Base-by-base conservation (phyloP, 2,329 filamentous ascomycete genomes). In the Fusarium subtropicale region DNA sequence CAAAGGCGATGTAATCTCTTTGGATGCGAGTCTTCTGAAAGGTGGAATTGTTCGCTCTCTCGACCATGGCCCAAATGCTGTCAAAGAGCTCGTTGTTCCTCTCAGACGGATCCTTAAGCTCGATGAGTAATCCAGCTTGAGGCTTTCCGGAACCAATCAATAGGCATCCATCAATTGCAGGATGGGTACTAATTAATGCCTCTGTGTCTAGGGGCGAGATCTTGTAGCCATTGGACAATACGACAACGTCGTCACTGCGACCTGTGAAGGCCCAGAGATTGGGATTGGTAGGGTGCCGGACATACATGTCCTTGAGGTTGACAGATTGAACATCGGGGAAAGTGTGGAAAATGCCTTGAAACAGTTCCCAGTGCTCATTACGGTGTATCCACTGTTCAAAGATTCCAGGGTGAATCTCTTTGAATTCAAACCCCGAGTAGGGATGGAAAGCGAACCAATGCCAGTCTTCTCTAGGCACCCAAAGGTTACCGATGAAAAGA, bases 391-490 rank as follows among this genome's bases (percentile, higher is more conserved):
- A 79, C 20, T 79, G 77, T 39, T 79, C 77, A 12, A 71, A 79
- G 0, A 72, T 65, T 10, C 70, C 76, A 1, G 70, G 54, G 9
- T 79, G 75, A 0, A 79, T 39, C 52, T 78, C 71, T 31, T 71
- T 77, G 44, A 79, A 79, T 54, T 79, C 77, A 15, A 79, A 79
- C 3, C 77, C 77, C 1, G 77, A 78, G 45, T 72, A 77, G 0
- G 77, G 77, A 39, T 79, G 77, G 26, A 79, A 79, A 42, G 68
- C 60, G 41, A 79, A 78, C 71, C 74, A 79, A 31, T 68, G 70
- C 77, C 77, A 79, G 18, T 77, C 75, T 20, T 77, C 71, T 13
- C 73, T 71, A 0, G 50, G 18, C 1, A 71, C 64, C 39, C 72
- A 68, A 2, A 79, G 63, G 41, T 78, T 78, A 1, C 77, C 77